Evolutionary conservation across 2,329 filamentous ascomycete species (phyloP), one percentile per base, ranked within the genome.

Genomic region (Acephala macrosclerotiorum): DNA sequence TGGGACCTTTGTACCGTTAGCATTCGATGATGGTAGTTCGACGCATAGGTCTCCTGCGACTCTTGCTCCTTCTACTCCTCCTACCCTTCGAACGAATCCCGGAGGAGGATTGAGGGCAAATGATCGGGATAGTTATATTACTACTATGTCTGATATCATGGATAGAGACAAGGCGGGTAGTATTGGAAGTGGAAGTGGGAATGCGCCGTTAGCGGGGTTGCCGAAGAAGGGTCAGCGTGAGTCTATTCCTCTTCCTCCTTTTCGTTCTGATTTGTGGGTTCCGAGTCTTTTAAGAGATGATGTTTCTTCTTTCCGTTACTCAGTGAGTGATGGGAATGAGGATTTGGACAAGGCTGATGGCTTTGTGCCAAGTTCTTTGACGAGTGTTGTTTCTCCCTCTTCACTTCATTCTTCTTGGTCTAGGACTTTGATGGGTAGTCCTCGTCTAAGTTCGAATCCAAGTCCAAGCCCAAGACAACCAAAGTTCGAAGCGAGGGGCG

Each of bases 91-190:
- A n/a, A n/a, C n/a, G 16, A 9, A 47, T n/a, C 18, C 42, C 14
- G 51, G 11, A 5, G 2, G 42, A 56, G 51, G 53, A 63, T 25
- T 60, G 67, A 14, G 25, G 49, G 22, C 35, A 0, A 59, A 42
- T 53, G 14, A 55, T 12, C 70, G 70, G 36, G 63, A 49, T 12
- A 75, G 69, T 56, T 66, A 69, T 29, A 71, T 72, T 59, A 77
- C 85, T 0, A 85, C 82, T 0, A 85, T 87, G 68, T 81, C 82
- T n/a, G 81, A 83, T 69, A 79, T 87, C 73, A 83, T 87, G 81
- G 79, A 84, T 62, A 77, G 80, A n/a, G 45, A 49, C 12, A 16
- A 12, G 38, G 12, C 12, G 8, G 18, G 40, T 16, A 42, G 45
- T 49, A 14, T 12, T 22, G 45, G 7, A 22, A 22, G 20, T 22